phyloP scores from a whole-genome alignment of 2,329 filamentous ascomycete genomes.

The Alternaria arbusti region DNA sequence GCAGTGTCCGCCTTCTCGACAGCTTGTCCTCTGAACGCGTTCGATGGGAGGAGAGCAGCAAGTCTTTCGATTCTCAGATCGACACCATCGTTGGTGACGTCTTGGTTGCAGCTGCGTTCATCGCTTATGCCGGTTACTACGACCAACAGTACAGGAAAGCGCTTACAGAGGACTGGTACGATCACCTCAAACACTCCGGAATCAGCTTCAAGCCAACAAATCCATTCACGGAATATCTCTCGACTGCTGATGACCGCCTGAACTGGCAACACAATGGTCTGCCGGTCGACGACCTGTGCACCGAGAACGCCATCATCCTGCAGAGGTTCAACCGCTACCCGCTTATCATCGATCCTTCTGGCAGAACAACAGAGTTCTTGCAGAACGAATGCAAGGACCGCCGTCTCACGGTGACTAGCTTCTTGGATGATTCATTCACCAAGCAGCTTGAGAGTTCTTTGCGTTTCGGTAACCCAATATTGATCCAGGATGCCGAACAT shows the following conservation, averaged over 20 bases:
- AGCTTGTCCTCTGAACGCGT: conserved; percentile 91
- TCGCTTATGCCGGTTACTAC: conserved; percentile 95
- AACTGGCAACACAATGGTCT: conserved; percentile 94
- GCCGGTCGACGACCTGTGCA: conserved; percentile 96
- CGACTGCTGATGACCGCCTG: conserved; percentile 91
- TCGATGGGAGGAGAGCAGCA: conserved; percentile 97
- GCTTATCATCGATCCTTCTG: conserved; percentile 96
- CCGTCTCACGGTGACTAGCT: conserved; percentile 94
- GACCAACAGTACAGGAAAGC: conserved; percentile 97
- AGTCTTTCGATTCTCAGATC: conserved; percentile 97
- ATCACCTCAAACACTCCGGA: conserved; percentile 91
- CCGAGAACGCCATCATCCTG: conserved; percentile 96
- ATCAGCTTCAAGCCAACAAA: conserved; percentile 93
- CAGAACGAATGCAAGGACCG: conserved; percentile 94
- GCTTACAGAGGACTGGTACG: conserved; percentile 97
- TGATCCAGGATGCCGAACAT: conserved; percentile 98
- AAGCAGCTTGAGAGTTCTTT: conserved; percentile 97
- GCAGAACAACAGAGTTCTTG: conserved; percentile 91
- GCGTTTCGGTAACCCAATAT: conserved; percentile 96
- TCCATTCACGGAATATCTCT: conserved; percentile 93
- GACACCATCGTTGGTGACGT: conserved; percentile 95
- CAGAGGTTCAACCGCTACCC: conserved; percentile 99
- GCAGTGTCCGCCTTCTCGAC: conserved; percentile 91
- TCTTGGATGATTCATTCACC: conserved; percentile 96
- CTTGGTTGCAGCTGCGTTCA: conserved; percentile 92